Evolutionary conservation across 2,329 filamentous ascomycete species (phyloP).

Genomic region (Fragosphaeria purpurea): DNA sequence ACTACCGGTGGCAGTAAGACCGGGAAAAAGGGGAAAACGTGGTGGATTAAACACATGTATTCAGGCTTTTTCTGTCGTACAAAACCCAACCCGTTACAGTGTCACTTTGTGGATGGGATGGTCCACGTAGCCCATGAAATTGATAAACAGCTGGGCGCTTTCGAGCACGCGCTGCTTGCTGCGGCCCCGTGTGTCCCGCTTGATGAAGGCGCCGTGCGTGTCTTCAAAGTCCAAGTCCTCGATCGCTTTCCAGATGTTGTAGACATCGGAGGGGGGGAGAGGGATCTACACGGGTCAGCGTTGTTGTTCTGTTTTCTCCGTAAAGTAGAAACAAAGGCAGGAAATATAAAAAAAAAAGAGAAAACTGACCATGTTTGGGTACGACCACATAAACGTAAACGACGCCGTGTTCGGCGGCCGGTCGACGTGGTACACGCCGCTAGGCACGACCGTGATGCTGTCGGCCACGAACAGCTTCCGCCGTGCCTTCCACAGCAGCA

Average conservation of each 20-base stretch:
- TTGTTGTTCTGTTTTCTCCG: too few species aligned
- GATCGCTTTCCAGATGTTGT: constrained; percentile 57
- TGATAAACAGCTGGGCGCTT: constrained; percentile 10
- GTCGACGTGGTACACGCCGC: constrained; percentile 18
- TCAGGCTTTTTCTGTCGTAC: too few species aligned
- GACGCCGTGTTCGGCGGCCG: constrained; percentile 36
- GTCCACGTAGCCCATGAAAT: constrained; percentile 7
- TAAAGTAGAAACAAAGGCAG: too few species aligned
- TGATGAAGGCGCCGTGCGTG: constrained; percentile 55
- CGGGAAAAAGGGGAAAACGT: too few species aligned
- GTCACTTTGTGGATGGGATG: constrained; percentile 8
- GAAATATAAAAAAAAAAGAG: too few species aligned
- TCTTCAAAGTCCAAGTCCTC: constrained; percentile 50
- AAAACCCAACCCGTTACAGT: neutral
- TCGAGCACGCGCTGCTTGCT: constrained; percentile 10
- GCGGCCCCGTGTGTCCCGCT: constrained; percentile 8
- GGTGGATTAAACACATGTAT: neutral
- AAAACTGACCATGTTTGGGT: constrained; percentile 44
- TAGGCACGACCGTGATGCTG: constrained; percentile 60
- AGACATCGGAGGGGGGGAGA: constrained; percentile 51
- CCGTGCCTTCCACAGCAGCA: constrained; percentile 54
- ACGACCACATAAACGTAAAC: constrained; percentile 67
- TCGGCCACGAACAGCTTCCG: constrained; percentile 62
- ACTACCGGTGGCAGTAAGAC: constrained; percentile 8
- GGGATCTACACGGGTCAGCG: constrained; percentile 42